A percentile compares a stretch with the other conserved stretches of the same genome.
phyloP scores from a whole-genome alignment of 495 filamentous ascomycete species.

The Aspergillus homomorphus region DNA sequence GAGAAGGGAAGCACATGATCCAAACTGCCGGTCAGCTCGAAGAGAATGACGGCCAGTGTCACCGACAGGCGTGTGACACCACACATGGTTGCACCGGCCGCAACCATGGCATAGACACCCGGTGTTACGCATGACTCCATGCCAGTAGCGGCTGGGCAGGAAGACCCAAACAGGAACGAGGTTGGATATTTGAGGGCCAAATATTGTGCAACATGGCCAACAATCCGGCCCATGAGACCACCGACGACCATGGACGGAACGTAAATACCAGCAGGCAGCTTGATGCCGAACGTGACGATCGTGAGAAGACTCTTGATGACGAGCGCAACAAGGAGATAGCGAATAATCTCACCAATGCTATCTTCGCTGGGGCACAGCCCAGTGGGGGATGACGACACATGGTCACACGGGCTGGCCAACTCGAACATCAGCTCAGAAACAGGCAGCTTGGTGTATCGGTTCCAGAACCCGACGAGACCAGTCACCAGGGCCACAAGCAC shows the following conservation, averaged over 20 bases:
- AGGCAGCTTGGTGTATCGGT: slow-evolving; percentile 79
- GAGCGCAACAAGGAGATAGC: slow-evolving; percentile 71
- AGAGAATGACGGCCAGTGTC: slow-evolving; percentile 90
- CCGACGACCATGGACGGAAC: slow-evolving; percentile 98
- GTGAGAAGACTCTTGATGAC: slow-evolving; percentile 88
- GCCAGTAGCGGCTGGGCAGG: slow-evolving; percentile 64
- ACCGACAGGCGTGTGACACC: slow-evolving; percentile 93
- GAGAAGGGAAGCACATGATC: slow-evolving; percentile 96
- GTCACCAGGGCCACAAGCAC: slow-evolving; percentile 82
- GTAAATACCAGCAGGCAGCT: slow-evolving; percentile 94
- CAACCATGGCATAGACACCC: slow-evolving; percentile 92
- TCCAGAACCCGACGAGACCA: slow-evolving; percentile 88
- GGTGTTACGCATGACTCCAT: slow-evolving; percentile 87
- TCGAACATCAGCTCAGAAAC: slow-evolving; percentile 90
- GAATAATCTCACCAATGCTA: slow-evolving; percentile 69
- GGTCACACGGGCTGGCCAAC: slow-evolving; percentile 80
- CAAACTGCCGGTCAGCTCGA: slow-evolving; percentile 90
- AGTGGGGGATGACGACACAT: slow-evolving; percentile 52
- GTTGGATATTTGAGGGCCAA: slow-evolving; percentile 69
- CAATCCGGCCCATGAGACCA: slow-evolving; percentile 83
- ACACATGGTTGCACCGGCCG: slow-evolving; percentile 96
- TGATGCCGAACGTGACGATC: slow-evolving; percentile 86
- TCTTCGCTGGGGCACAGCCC: slow-evolving; percentile 76
- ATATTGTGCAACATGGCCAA: slow-evolving; percentile 86
- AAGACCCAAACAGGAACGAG: slow-evolving; percentile 63